These are phyloP conservation scores for Aspergillus udagawae DNA, from an alignment of 2,329 filamentous ascomycete species.

Conservation along the genomic window DNA sequence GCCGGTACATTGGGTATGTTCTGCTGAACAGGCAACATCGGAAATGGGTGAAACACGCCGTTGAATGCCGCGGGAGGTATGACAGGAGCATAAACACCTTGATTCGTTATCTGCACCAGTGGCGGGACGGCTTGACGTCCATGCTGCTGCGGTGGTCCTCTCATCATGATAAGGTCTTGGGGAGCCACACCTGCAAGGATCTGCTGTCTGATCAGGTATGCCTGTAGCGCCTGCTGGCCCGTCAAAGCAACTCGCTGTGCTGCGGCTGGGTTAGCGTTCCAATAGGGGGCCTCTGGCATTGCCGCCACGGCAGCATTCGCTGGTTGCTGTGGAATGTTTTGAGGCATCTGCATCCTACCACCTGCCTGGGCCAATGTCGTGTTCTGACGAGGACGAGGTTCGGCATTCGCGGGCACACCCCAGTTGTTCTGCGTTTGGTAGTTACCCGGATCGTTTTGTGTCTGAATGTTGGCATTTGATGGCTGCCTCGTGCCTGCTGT, in stretches of 20 bases:
- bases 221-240: conserved; percentile 15
- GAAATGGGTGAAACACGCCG: conserved; percentile 11
- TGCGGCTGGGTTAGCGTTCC: neutral
- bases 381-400: neutral
- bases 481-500: neutral
- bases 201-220: conserved; percentile 27
- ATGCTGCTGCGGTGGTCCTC: neutral
- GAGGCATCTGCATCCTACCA: neutral
- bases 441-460: neutral
- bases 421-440: neutral
- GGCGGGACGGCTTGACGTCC: conserved; percentile 4
- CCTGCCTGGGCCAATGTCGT: neutral
- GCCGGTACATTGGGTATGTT: neutral
- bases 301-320: neutral
- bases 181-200: conserved; percentile 23
- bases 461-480: neutral
- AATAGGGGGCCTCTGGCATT: neutral
- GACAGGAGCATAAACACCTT: conserved; percentile 14
- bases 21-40: neutral
- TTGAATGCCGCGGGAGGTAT: conserved; percentile 20
- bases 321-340: neutral
- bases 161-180: conserved; percentile 19
- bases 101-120: conserved; percentile 17
- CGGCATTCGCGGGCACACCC: neutral
- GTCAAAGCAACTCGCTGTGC: neutral